These are phyloP conservation scores for Marchantia polymorpha DNA, from an alignment of 225 moss, liverwort and hornwort genomes.

Conservation along the genomic window DNA sequence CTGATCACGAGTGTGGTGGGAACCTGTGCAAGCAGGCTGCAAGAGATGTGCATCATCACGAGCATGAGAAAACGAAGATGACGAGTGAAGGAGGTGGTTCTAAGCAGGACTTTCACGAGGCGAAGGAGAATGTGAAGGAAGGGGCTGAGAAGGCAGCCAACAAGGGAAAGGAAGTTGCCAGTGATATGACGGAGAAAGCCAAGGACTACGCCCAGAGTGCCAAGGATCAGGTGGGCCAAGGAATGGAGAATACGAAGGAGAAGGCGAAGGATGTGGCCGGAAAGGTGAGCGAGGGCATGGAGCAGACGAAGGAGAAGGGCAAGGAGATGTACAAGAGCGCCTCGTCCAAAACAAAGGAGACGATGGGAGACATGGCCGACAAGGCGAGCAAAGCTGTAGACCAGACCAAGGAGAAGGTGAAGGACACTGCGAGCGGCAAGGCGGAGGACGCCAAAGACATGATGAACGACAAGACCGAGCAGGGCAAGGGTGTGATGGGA, in stretches of 20 bases:
- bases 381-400: background rate
- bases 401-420: conserved; percentile 12
- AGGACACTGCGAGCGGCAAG: background rate
- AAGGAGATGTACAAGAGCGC: background rate
- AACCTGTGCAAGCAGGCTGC: conserved; percentile 17
- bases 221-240: background rate
- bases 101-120: conserved; percentile 9
- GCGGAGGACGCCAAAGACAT: background rate
- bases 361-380: background rate
- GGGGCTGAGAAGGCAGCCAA: conserved; percentile 1
- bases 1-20: background rate
- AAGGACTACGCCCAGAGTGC: conserved; percentile 2
- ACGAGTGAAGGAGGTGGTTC: conserved; percentile 30
- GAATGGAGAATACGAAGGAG: background rate
- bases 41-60: conserved; percentile 19
- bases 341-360: background rate
- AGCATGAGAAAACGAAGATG: conserved; percentile 41
- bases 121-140: conserved; percentile 24
- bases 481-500: background rate
- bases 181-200: conserved; percentile 3
- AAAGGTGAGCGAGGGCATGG: background rate
- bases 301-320: conserved; percentile 8
- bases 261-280: background rate
- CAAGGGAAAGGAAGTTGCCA: background rate
- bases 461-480: background rate